Conservation (phyloP, 2,329 filamentous ascomycete genomes). For the Hymenotorrendiella dingleyae region DNA sequence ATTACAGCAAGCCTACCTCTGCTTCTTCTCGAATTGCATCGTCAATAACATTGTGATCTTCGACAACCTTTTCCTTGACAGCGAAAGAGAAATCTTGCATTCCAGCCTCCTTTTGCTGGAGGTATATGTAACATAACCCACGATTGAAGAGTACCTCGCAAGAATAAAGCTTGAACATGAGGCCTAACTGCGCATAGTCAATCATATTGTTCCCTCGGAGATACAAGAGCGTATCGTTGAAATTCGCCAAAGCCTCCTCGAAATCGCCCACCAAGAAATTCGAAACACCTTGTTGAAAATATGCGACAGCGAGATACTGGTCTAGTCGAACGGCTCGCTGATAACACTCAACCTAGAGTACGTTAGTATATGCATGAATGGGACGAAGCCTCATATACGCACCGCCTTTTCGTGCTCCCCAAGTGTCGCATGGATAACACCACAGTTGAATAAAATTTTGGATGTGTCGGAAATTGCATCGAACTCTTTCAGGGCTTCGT, state of each 20-base stretch:
- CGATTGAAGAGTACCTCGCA: conserved; percentile 98
- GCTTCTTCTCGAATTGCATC: conserved; percentile 92
- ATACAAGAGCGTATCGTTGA: conserved; percentile 95
- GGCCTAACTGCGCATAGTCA: conserved; percentile 91
- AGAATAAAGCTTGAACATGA: conserved; percentile 94
- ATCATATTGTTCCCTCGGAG: conserved; percentile 94
- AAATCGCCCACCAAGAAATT: conserved; percentile 97
- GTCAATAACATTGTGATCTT: conserved; percentile 96
- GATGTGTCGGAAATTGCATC: conserved; percentile 88
- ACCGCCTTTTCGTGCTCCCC: conserved; percentile 95
- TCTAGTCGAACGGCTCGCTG: conserved; percentile 86
- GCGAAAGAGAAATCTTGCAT: conserved; percentile 88
- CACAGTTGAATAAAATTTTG: conserved; percentile 97
- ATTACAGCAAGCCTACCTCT: conserved; percentile 53
- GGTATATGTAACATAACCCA: conserved; percentile 93
- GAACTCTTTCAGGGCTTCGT: conserved; percentile 78
- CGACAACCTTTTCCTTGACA: conserved; percentile 90
- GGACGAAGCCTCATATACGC: conserved; percentile 37
- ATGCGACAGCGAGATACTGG: conserved; percentile 93
- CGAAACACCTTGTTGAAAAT: conserved; percentile 97
- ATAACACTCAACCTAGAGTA: conserved; percentile 81
- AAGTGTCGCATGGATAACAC: conserved; percentile 93
- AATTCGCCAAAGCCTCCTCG: conserved; percentile 93
- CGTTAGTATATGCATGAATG: conserved; percentile 12
- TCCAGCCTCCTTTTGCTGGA: conserved; percentile 84